Conservation (phyloP, 1,284 basidiomycete genomes). For the Ustilago loliicola region DNA sequence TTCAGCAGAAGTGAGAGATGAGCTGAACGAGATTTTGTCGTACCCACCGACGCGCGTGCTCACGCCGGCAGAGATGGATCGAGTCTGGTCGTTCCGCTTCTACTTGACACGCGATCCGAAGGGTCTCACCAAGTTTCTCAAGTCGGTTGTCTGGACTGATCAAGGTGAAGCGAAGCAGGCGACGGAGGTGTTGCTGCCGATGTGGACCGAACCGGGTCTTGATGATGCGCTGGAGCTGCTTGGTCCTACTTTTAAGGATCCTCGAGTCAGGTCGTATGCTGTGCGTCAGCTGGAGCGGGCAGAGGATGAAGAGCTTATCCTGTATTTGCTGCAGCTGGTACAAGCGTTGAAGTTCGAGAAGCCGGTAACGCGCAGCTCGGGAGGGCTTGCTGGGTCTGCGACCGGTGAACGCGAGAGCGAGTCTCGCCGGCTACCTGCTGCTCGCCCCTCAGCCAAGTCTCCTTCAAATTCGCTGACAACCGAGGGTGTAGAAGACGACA, state of each 20-base stretch:
- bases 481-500: conserved; percentile 18
- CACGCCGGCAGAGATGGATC: conserved; percentile 91
- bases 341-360: conserved; percentile 84
- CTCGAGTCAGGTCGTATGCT: conserved; percentile 91
- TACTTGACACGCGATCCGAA: conserved; percentile 88
- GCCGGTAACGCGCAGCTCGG: conserved; percentile 16
- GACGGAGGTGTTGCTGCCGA: conserved; percentile 91
- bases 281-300: conserved; percentile 90
- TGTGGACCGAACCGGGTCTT: conserved; percentile 97
- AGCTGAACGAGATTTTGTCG: conserved; percentile 87
- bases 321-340: conserved; percentile 95
- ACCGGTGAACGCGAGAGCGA: conserved; percentile 29
- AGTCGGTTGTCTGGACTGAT: conserved; percentile 97
- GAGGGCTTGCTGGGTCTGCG: conserved; percentile 22
- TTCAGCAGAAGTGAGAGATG: conserved; percentile 91
- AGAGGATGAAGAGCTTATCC: conserved; percentile 94
- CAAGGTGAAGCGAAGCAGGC: conserved; percentile 96
- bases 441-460: conserved; percentile 25
- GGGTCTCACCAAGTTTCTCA: conserved; percentile 96
- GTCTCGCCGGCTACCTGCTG: conserved; percentile 6
- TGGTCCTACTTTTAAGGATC: conserved; percentile 88
- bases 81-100: conserved; percentile 99
- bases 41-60: conserved; percentile 91
- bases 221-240: conserved; percentile 96
- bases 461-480: conserved; percentile 25